phyloP scores from a whole-genome alignment of 202 grass and related monocot genomes.

The Hordeum pubiflorum region DNA sequence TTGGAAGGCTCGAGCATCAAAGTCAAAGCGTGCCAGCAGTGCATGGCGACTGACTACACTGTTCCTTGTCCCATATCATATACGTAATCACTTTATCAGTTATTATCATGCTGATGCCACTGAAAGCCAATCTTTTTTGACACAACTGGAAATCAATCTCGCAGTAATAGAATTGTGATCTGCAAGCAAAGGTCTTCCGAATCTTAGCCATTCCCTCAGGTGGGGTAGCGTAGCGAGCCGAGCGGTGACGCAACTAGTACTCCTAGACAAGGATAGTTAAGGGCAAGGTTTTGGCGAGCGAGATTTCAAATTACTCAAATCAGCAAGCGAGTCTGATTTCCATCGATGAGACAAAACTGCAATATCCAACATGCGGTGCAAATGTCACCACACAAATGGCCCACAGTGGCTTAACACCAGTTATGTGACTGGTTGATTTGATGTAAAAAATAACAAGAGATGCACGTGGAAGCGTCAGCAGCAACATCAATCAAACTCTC shows the following conservation, averaged over 20 bases:
- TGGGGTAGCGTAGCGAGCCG: neutral
- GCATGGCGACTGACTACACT: neutral
- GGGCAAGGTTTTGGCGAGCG: neutral
- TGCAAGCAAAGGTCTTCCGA: neutral
- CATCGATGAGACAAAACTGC: neutral
- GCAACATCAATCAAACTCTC: neutral
- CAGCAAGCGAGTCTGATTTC: neutral
- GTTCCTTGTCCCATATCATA: neutral
- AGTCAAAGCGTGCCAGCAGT: neutral
- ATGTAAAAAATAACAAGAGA: neutral
- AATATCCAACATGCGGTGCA: neutral
- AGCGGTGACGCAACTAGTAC: neutral
- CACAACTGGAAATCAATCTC: neutral
- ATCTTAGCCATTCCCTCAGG: neutral
- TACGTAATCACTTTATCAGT: neutral
- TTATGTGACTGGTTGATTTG: neutral
- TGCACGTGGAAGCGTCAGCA: neutral
- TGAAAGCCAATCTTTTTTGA: neutral
- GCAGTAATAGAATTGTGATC: neutral
- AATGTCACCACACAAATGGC: neutral
- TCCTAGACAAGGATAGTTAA: neutral
- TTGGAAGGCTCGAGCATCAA: neutral
- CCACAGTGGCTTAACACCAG: neutral
- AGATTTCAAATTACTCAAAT: neutral
- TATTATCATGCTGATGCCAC: neutral